Evolutionary conservation across 2,329 filamentous ascomycete genomes (phyloP).

Genomic region (Cercospora sp.): DNA sequence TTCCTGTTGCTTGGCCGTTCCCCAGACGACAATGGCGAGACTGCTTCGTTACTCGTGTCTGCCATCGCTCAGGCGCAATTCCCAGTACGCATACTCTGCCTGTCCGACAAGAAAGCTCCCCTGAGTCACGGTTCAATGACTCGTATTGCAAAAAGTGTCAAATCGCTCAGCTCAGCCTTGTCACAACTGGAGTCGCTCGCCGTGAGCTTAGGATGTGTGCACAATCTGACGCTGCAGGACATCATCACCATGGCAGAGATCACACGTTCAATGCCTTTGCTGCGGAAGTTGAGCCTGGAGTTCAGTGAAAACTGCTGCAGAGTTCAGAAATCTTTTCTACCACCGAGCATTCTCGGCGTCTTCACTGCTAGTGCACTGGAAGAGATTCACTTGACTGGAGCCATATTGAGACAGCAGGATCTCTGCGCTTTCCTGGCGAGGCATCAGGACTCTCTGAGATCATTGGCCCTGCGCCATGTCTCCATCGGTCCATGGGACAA

Average conservation of each 20-base stretch:
- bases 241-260: background rate
- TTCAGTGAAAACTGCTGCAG: conserved; percentile 5
- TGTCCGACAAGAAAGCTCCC: background rate
- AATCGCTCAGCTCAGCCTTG: background rate
- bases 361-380: background rate
- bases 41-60: conserved; percentile 8
- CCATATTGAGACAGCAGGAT: conserved; percentile 4
- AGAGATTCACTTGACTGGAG: conserved; percentile 6
- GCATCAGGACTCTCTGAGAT: conserved; percentile 2
- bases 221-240: background rate
- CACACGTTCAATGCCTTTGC: background rate
- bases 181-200: background rate
- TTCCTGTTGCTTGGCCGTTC: conserved; percentile 2
- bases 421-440: conserved; percentile 2
- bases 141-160: background rate
- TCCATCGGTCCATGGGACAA: conserved; percentile 5
- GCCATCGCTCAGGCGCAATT: conserved; percentile 5
- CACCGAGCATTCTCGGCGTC: background rate
- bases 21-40: conserved; percentile 8
- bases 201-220: conserved; percentile 2
- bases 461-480: conserved; percentile 7
- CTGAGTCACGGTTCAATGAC: conserved; percentile 2
- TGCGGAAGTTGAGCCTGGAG: conserved; percentile 4
- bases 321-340: background rate
- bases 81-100: background rate